Evolutionary conservation across 2,329 filamentous ascomycete species (phyloP), one percentile per base, ranked within the genome.

Genomic region (Elsinoe ampelina): DNA sequence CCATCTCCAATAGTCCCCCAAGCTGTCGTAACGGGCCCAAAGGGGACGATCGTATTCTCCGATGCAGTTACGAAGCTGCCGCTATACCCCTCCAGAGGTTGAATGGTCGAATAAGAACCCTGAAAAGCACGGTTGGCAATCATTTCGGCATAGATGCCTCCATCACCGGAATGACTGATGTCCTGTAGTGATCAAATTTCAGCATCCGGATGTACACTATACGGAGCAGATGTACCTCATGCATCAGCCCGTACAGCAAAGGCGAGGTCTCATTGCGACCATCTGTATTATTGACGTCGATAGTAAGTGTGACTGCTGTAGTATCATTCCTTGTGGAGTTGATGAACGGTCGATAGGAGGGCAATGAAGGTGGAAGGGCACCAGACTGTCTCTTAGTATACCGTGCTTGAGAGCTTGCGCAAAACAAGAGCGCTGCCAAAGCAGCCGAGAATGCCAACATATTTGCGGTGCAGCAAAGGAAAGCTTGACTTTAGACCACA

Each of bases 91-190:
- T 57, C 41, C 13, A 61, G 17, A 1, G 57, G 52, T 8, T 60
- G 60, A n/a, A 61, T 58, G 3, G 48, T 62, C 1, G 62, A 57
- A 26, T 57, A 61, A 8, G 64, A 66, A 13, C 67, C 74, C 67
- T 89, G 85, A 64, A 89, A 87, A 10, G 84, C 85, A 50, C 84
- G 78, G 68, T 89, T 89, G 54, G 77, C 79, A 57, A 89, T 79
- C 57, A 89, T 69, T 65, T 89, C 84, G 50, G 82, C 85, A 65
- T 89, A 88, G 60, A 88, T 80, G 4, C 85, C 85, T 19, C 85
- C 85, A 64, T 89, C 85, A 2, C 85, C 84, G 1, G 81, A 84
- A 67, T 86, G 81, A 58, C 68, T 69, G 61, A 69, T 69, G 57
- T 69, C 67, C 61, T 66, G 42, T 30, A 34, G 39, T 57, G 42